Evolutionary conservation across 345 rosid genomes (phyloP).

Genomic region (Eucalyptus polyanthemos): DNA sequence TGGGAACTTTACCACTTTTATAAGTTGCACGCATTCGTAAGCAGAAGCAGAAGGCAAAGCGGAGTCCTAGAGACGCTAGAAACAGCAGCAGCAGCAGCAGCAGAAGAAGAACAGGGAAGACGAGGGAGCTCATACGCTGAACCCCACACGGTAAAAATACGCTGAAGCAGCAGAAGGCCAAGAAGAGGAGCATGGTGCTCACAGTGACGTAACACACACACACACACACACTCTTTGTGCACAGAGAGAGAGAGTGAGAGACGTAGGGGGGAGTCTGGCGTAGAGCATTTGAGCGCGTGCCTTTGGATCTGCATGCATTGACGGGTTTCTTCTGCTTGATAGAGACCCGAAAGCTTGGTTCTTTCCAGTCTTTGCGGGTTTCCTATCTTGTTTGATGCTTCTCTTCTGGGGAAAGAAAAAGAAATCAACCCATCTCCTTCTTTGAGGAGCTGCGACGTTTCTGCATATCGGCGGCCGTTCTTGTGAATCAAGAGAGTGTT

Average conservation of each 20-base stretch:
- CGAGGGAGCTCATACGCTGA: neutral
- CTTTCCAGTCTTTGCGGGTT: neutral
- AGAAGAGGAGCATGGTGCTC: neutral
- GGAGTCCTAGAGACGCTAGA: neutral
- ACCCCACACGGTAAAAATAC: neutral
- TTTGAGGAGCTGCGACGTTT: neutral
- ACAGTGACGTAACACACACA: neutral
- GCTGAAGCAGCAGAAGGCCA: neutral
- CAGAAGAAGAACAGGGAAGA: neutral
- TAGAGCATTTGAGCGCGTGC: neutral
- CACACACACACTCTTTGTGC: neutral
- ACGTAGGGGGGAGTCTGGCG: neutral
- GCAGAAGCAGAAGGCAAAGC: slow-evolving; percentile 1
- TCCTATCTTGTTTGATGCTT: neutral
- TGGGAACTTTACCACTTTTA: slow-evolving; percentile 28
- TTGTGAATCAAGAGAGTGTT: neutral
- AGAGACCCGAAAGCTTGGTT: neutral
- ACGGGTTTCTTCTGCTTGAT: neutral
- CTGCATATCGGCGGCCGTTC: neutral
- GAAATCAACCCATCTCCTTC: neutral
- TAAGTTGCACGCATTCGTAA: slow-evolving; percentile 65
- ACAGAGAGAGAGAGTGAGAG: neutral
- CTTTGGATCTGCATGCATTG: neutral
- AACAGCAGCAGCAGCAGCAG: neutral
- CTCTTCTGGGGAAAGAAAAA: neutral